Conservation (phyloP, 1,284 basidiomycete genomes). For the Exobasidium rhododendri region DNA sequence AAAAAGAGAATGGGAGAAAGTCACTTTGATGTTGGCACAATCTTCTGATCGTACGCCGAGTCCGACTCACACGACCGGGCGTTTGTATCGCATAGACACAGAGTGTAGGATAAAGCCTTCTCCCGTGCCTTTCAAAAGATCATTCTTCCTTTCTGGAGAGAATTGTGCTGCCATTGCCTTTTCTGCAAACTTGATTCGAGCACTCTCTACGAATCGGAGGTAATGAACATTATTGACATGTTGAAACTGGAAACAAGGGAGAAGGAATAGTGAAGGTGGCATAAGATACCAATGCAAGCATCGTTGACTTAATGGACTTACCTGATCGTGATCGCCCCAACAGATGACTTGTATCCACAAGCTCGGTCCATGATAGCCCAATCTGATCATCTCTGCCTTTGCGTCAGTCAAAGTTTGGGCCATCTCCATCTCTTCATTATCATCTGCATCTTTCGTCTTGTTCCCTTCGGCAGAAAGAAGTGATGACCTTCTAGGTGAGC, state of each 20-base stretch:
- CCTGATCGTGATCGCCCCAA: constrained; percentile 20
- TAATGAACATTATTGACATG: constrained; percentile 22
- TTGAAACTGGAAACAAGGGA: constrained; percentile 15
- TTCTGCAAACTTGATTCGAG: constrained; percentile 15
- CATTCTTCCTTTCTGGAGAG: constrained; percentile 10
- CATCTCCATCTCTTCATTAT: background rate
- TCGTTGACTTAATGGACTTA: background rate
- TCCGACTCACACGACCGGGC: constrained; percentile 16
- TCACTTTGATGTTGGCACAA: no score
- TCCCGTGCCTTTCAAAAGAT: constrained; percentile 12
- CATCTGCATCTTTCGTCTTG: background rate
- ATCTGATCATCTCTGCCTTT: constrained; percentile 9
- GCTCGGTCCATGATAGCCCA: constrained; percentile 11
- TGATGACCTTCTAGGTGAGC: background rate
- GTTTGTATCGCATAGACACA: constrained; percentile 6
- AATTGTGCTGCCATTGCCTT: constrained; percentile 6
- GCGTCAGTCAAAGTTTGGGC: background rate
- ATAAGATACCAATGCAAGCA: background rate
- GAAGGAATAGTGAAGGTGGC: background rate
- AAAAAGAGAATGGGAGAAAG: background rate
- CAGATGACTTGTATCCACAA: constrained; percentile 12
- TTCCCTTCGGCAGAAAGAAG: no score
- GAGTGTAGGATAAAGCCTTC: constrained; percentile 14
- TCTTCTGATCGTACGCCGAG: no score
- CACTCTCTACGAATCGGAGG: constrained; percentile 16